Evolutionary conservation across 75 land plant genomes (phyloP).

Genomic region (Sequoia sempervirens): DNA sequence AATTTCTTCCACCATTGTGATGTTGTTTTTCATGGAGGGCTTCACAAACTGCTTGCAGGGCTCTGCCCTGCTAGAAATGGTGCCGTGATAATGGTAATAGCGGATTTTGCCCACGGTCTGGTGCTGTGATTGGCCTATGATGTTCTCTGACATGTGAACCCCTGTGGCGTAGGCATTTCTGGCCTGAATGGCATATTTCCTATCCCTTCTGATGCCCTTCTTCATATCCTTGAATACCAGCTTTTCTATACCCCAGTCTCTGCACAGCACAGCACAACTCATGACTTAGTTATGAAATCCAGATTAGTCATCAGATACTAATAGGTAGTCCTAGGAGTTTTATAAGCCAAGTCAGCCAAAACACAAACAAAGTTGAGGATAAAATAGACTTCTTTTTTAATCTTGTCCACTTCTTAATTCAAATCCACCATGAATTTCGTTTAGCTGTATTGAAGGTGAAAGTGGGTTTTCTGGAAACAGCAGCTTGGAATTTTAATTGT

Average conservation of each 20-base stretch:
- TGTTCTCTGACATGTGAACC: conserved; percentile 79
- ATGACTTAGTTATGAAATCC: background rate
- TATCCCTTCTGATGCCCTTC: conserved; percentile 56
- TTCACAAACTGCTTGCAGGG: conserved; percentile 30
- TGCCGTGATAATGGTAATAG: conserved; percentile 34
- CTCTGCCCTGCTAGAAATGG: conserved; percentile 21
- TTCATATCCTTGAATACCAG: conserved; percentile 69
- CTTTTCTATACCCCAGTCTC: conserved; percentile 93
- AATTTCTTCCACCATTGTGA: conserved; percentile 14
- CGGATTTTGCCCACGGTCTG: conserved; percentile 22
- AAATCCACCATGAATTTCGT: too few relatives aligned
- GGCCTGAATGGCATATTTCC: conserved; percentile 85
- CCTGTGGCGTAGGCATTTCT: conserved; percentile 68
- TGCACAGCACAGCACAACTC: conserved; percentile 10
- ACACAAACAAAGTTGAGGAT: background rate
- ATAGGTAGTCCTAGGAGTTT: background rate
- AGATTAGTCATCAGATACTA: background rate
- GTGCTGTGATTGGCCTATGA: conserved; percentile 45
- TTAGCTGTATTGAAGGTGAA: too few relatives aligned
- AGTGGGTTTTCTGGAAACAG: too few relatives aligned
- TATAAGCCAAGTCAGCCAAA: background rate
- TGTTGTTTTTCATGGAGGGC: conserved; percentile 13
- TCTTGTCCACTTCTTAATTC: too few relatives aligned
- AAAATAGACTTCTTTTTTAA: background rate
- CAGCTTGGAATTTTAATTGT: too few relatives aligned